A percentile compares a stretch with the other conserved stretches of the same genome.
Conservation (phyloP, 1,284 basidiomycete genomes). For the Phlebopus sp. region DNA sequence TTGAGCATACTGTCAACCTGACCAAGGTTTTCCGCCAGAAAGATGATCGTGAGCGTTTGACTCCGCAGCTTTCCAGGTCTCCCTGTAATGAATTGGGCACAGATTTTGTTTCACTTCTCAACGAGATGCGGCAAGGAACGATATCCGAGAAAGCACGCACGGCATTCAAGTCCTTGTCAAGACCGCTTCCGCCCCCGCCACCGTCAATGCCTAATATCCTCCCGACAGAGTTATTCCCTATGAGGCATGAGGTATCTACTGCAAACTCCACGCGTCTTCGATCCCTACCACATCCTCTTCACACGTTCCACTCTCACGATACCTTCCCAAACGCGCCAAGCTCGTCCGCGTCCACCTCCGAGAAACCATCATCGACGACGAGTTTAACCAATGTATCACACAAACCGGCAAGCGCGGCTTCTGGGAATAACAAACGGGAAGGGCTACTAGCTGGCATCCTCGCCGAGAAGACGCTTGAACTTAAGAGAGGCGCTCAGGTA, state of each 20-base stretch:
- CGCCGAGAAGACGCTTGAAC: constrained; percentile 45
- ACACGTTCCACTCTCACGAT: constrained; percentile 32
- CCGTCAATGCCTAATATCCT: constrained; percentile 28
- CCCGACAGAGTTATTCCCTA: constrained; percentile 39
- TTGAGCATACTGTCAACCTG: constrained; percentile 69
- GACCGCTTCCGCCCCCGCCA: constrained; percentile 26
- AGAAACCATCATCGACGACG: constrained; percentile 4
- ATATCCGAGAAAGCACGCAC: constrained; percentile 33
- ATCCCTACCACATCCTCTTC: constrained; percentile 24
- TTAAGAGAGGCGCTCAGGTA: constrained; percentile 57
- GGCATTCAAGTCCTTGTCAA: constrained; percentile 46
- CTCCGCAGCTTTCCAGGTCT: neutral
- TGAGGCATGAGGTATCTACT: constrained; percentile 35
- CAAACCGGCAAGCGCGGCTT: constrained; percentile 15
- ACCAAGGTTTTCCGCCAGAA: constrained; percentile 72
- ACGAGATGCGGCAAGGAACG: constrained; percentile 64
- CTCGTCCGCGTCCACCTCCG: neutral
- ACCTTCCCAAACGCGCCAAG: constrained; percentile 28
- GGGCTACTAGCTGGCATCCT: constrained; percentile 52
- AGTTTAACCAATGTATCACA: neutral
- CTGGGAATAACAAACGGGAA: constrained; percentile 33
- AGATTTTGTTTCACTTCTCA: constrained; percentile 71
- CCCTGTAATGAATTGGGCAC: neutral
- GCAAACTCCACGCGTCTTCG: constrained; percentile 35
- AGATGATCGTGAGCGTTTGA: constrained; percentile 39